These are phyloP conservation scores for Elsinoe arachidis DNA, from an alignment of 2,329 filamentous ascomycete genomes.

Conservation along the genomic window DNA sequence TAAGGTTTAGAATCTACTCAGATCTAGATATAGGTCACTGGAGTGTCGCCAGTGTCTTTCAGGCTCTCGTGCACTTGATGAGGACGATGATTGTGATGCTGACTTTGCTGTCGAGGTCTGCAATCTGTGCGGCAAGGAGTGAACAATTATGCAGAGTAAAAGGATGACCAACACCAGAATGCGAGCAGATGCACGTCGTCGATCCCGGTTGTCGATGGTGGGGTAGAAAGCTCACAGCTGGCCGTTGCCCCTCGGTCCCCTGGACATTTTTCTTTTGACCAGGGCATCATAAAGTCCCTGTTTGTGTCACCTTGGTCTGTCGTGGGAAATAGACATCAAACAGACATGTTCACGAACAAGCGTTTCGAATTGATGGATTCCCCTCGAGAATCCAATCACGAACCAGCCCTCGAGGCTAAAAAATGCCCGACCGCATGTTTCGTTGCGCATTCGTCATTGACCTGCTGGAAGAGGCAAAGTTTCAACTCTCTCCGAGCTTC, in stretches of 20 bases:
- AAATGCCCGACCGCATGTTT: constrained; percentile 1
- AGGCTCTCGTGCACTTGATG: too few relatives aligned
- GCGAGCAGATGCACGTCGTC: constrained; percentile 1
- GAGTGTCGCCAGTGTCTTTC: too few relatives aligned
- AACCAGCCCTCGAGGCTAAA: background rate
- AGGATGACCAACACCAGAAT: too few relatives aligned
- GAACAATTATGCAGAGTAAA: too few relatives aligned
- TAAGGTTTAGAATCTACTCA: background rate
- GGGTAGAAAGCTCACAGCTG: background rate
- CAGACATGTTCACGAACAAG: background rate
- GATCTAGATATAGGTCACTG: background rate
- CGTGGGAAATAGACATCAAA: background rate
- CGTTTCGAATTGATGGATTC: background rate
- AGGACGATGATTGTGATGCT: too few relatives aligned
- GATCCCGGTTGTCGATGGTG: constrained; percentile 2
- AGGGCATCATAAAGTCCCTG: background rate
- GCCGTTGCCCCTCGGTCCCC: background rate
- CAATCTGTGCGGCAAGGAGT: too few relatives aligned
- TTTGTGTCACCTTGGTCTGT: background rate
- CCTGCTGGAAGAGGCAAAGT: constrained; percentile 18
- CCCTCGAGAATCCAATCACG: background rate
- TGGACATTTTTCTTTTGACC: background rate
- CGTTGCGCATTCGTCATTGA: constrained; percentile 15
- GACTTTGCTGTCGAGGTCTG: too few relatives aligned
- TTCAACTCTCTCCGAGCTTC: constrained; percentile 4